Conservation (phyloP, 2,329 filamentous ascomycete species). For the Pyrenophora tritici-repentis region DNA sequence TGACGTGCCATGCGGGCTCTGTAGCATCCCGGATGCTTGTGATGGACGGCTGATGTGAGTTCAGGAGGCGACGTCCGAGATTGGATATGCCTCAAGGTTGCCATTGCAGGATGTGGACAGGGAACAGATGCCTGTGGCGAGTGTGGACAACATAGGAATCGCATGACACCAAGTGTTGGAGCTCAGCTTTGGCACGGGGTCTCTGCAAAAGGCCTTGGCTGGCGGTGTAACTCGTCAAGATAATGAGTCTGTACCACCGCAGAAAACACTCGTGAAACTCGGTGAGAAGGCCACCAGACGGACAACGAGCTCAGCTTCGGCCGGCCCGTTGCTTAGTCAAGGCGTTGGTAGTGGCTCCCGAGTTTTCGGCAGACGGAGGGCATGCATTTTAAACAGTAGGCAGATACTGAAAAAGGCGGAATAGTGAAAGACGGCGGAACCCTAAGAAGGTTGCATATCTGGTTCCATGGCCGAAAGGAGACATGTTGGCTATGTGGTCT, state of each 20-base stretch:
- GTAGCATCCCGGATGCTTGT: slow-evolving; percentile 5
- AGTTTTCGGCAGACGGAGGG: neutral
- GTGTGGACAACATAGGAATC: slow-evolving; percentile 2
- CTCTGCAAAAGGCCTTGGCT: neutral
- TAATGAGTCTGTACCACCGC: slow-evolving; percentile 6
- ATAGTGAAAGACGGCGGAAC: neutral
- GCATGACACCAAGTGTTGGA: neutral
- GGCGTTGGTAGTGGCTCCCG: slow-evolving; percentile 2
- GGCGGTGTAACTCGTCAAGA: slow-evolving; percentile 6
- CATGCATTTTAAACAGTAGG: neutral
- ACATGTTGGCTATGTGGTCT: neutral
- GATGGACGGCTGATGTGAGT: slow-evolving; percentile 8
- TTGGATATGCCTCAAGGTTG: neutral
- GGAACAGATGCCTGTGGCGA: neutral
- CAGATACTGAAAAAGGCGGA: neutral
- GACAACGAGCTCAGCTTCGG: neutral
- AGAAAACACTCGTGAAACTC: slow-evolving; percentile 15
- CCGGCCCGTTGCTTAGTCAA: slow-evolving; percentile 4
- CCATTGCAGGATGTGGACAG: slow-evolving; percentile 1
- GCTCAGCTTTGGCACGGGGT: slow-evolving; percentile 3
- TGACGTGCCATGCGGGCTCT: slow-evolving; percentile 5
- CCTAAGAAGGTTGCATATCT: neutral
- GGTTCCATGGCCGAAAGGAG: neutral
- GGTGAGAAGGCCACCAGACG: neutral
- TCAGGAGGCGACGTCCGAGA: neutral